Evolutionary conservation across 192 early-diverging fungal species (phyloP).

Genomic region (Umbelopsis ramanniana): DNA sequence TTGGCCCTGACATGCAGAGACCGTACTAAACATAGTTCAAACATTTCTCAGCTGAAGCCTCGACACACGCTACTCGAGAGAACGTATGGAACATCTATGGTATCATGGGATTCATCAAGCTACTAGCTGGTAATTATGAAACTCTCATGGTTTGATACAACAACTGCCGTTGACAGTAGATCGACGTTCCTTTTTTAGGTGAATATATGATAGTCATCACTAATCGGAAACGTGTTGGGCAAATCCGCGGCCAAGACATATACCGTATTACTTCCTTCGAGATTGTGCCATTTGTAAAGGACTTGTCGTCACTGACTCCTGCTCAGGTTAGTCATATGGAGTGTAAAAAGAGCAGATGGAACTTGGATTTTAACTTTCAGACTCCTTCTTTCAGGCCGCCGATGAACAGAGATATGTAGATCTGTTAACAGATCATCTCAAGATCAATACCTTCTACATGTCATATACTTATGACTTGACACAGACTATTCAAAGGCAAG

Average conservation of each 20-base stretch:
- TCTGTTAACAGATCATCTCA: constrained; percentile 53
- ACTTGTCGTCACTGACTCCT: constrained; percentile 39
- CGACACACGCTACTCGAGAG: constrained; percentile 51
- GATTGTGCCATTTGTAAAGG: constrained; percentile 55
- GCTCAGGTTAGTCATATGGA: constrained; percentile 44
- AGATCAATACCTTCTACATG: constrained; percentile 66
- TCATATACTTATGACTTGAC: constrained; percentile 91
- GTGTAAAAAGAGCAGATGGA: neutral
- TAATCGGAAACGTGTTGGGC: constrained; percentile 63
- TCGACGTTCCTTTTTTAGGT: constrained; percentile 47
- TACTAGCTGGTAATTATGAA: constrained; percentile 62
- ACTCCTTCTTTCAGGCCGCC: constrained; percentile 34
- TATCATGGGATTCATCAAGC: constrained; percentile 70
- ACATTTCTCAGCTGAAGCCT: neutral
- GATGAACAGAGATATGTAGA: constrained; percentile 55
- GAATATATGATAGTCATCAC: constrained; percentile 80
- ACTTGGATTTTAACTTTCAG: neutral
- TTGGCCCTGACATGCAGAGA: neutral
- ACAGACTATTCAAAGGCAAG: constrained; percentile 77
- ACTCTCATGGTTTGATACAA: neutral
- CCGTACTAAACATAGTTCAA: neutral
- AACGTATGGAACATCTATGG: constrained; percentile 65
- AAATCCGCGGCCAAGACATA: constrained; percentile 61
- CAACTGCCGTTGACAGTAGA: neutral
- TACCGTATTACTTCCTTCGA: constrained; percentile 65